Conservation (phyloP, 345 rosid species). For the Xanthoceras sorbifolium region DNA sequence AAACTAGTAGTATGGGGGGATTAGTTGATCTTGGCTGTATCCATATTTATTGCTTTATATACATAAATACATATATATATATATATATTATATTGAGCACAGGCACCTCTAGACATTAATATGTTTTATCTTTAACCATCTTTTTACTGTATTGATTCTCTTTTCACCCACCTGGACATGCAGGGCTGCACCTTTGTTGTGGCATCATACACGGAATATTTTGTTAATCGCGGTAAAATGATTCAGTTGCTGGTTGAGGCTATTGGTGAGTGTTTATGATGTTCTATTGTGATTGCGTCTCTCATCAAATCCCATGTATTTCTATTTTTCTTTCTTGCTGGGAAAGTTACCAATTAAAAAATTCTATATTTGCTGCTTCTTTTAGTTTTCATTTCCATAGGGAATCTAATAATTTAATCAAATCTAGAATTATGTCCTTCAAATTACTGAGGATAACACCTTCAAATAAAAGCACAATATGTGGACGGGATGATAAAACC, state of each 20-base stretch:
- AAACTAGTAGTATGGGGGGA: background rate
- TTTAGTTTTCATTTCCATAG: background rate
- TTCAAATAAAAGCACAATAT: background rate
- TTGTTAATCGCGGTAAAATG: slow-evolving; percentile 58
- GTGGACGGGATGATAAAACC: background rate
- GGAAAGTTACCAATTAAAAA: background rate
- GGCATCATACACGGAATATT: slow-evolving; percentile 58
- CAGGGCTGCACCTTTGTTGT: slow-evolving; percentile 77
- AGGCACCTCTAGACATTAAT: background rate
- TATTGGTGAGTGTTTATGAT: slow-evolving; percentile 54
- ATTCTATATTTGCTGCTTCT: background rate
- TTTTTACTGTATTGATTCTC: background rate
- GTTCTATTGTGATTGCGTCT: background rate
- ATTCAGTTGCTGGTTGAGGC: slow-evolving; percentile 81
- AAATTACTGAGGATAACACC: background rate
- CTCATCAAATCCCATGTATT: background rate
- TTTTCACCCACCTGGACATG: slow-evolving; percentile 10
- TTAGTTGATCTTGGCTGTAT: background rate
- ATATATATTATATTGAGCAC: background rate
- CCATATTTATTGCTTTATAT: background rate
- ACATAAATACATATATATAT: too few species aligned
- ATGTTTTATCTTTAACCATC: background rate
- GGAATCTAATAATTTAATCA: background rate
- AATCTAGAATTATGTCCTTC: background rate
- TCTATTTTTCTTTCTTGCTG: background rate